A percentile compares a stretch with the other conserved stretches of the same genome.
phyloP scores from a whole-genome alignment of 805 yeast species.

The Naumovozyma castellii region DNA sequence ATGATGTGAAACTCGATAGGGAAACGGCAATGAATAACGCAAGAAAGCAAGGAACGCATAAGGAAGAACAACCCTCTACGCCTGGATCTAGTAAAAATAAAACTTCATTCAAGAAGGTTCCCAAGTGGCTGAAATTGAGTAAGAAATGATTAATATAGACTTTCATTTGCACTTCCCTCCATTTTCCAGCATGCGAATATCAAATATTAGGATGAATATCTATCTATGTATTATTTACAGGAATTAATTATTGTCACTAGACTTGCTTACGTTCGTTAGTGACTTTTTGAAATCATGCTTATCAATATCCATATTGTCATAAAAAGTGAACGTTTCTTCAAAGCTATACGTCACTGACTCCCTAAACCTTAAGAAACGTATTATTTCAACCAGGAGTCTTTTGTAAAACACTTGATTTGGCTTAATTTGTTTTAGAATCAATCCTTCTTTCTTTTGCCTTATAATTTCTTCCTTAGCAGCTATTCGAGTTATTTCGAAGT shows the following conservation, averaged over 20 bases:
- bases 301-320: neutral
- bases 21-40: slow-evolving; percentile 11
- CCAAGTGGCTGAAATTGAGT: slow-evolving; percentile 35
- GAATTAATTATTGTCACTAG: neutral
- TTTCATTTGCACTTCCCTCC: too few relatives aligned
- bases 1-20: slow-evolving; percentile 10
- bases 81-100: slow-evolving; percentile 1
- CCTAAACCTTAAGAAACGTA: neutral
- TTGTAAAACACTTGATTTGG: neutral
- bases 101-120: slow-evolving; percentile 19
- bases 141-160: slow-evolving; percentile 29
- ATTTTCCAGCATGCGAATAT: too few relatives aligned
- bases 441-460: neutral
- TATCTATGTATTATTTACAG: slow-evolving; percentile 4
- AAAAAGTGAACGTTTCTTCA: neutral
- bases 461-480: slow-evolving; percentile 1
- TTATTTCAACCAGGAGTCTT: neutral
- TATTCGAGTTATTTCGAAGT: slow-evolving; percentile 9
- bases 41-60: neutral
- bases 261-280: too few relatives aligned
- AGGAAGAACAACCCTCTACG: neutral
- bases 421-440: neutral
- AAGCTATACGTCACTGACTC: neutral
- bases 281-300: neutral
- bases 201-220: too few relatives aligned